Percentiles rank a stretch among this genome's conserved stretches.
Conservation (phyloP, 2,329 filamentous ascomycete genomes). For the Mariannaea sp. region DNA sequence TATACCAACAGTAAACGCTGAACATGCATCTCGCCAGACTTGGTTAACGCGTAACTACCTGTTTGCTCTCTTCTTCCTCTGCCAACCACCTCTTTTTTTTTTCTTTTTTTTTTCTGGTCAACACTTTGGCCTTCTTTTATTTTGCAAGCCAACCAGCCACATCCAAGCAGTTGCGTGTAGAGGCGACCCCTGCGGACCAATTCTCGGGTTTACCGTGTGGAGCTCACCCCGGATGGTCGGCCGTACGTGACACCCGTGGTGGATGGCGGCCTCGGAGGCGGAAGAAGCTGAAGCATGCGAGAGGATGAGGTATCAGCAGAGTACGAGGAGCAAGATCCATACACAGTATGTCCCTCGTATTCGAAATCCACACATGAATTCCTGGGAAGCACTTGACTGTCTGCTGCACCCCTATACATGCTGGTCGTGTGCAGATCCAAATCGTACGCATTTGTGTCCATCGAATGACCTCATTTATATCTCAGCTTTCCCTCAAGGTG, state of each 20-base stretch:
- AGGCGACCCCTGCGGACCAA: neutral
- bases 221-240: slow-evolving; percentile 12
- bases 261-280: neutral
- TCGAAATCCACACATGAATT: no score
- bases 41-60: slow-evolving; percentile 4
- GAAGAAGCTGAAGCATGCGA: slow-evolving; percentile 8
- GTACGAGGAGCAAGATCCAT: neutral
- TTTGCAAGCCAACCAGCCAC: slow-evolving; percentile 7
- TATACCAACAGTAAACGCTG: slow-evolving; percentile 7
- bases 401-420: no score
- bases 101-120: neutral
- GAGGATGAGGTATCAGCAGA: neutral
- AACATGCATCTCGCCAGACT: slow-evolving; percentile 14
- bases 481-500: neutral
- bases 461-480: neutral
- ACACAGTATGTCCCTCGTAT: neutral
- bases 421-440: neutral
- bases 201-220: neutral
- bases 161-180: neutral
- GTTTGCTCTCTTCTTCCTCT: neutral
- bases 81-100: slow-evolving; percentile 9
- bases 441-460: neutral
- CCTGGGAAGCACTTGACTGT: no score
- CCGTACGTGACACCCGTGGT: slow-evolving; percentile 11
- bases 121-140: neutral